Evolutionary conservation across 257 asterid species (phyloP), one percentile per base, ranked within the genome.

Genomic region (Solanum appendiculatum): DNA sequence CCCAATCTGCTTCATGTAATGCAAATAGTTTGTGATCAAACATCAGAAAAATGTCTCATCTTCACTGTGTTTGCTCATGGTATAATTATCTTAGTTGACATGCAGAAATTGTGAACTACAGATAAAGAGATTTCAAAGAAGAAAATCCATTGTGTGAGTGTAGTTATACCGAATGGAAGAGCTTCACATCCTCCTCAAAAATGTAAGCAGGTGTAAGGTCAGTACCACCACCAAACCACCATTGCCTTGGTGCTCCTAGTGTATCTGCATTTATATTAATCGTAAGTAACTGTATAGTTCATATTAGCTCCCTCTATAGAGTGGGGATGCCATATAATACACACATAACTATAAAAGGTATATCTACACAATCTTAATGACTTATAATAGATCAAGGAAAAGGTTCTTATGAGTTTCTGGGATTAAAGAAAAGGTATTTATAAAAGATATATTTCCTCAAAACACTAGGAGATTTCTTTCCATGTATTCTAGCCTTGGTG

Each of bases 181-280:
- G 99, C 91, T 92, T 94, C 72, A 95, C 98, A 82, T 97, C 98
- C 92, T 95, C 98, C 90, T 97, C 97, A 89, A 95, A 94, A 88
- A 97, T 90, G 93, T 95, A 97, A 70, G 99, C 93, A 88, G 99
- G 99, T 56, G 98, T 95, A 91, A 95, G 90, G 92, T 97, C 98
- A 33, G 98, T 97, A 80, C 98, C 98, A 86, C 99, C 99, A 70
- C 99, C 98, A 90, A 97, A 97, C 98, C 99, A 97, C 99, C 99
- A 97, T 46, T 93, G 97, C 72, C 91, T 92, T 83, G 99, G 99
- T 82, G 99, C 98, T 88, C 98, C 98, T 21, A 94, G 98, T 89
- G 94, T 90, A 92, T 97, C 99, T 97, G 95, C 91, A 77, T 10
- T 89, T 77, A 37, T 40, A 73, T 86, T 87, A 78, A 69, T 89